These are phyloP conservation scores for Aureobasidium mangrovei DNA, from an alignment of 2,329 filamentous ascomycete genomes.

Conservation along the genomic window DNA sequence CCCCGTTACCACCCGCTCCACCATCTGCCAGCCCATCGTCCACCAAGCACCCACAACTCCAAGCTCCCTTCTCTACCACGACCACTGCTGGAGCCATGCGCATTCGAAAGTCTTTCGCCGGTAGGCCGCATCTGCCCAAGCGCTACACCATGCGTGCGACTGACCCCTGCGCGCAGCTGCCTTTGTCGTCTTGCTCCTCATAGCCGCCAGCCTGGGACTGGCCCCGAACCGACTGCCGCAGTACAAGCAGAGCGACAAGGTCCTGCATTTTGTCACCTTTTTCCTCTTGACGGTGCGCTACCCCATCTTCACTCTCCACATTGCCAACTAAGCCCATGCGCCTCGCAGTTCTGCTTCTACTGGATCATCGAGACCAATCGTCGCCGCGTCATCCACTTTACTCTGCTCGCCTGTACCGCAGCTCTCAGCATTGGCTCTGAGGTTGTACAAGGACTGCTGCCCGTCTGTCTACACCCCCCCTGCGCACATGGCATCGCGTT, in stretches of 20 bases:
- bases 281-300: slow-evolving; percentile 68
- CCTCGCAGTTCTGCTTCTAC: slow-evolving; percentile 63
- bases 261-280: slow-evolving; percentile 79
- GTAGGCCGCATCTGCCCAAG: slow-evolving; percentile 42
- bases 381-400: slow-evolving; percentile 75
- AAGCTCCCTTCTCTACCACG: not conserved
- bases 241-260: slow-evolving; percentile 72
- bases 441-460: slow-evolving; percentile 65
- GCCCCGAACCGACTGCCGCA: slow-evolving; percentile 46
- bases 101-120: slow-evolving; percentile 81
- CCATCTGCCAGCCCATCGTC: not conserved
- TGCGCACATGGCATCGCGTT: not conserved
- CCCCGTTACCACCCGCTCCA: not conserved
- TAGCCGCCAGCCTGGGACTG: slow-evolving; percentile 68
- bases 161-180: slow-evolving; percentile 26
- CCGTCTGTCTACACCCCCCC: slow-evolving; percentile 39
- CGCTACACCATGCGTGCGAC: not conserved
- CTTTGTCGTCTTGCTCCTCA: slow-evolving; percentile 56
- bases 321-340: not conserved
- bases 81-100: slow-evolving; percentile 49
- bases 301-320: not conserved
- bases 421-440: slow-evolving; percentile 65
- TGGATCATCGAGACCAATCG: slow-evolving; percentile 92
- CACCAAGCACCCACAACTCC: not conserved
- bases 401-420: slow-evolving; percentile 69